These are phyloP conservation scores for Alnus glutinosa DNA, from an alignment of 306 rosid genomes.

Conservation along the genomic window DNA sequence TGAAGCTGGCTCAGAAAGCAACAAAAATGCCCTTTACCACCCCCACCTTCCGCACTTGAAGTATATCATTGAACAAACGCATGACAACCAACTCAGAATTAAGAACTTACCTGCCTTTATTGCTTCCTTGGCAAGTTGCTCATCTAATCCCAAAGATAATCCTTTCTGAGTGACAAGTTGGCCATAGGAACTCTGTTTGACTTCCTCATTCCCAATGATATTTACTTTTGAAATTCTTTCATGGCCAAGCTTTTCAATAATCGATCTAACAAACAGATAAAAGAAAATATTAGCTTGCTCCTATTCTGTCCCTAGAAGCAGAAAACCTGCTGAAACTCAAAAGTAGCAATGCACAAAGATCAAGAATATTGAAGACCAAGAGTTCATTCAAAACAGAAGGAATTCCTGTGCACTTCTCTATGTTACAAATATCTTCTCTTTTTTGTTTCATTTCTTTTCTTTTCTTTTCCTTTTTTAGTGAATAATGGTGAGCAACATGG, in stretches of 20 bases:
- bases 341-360: slow-evolving; percentile 15
- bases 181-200: slow-evolving; percentile 70
- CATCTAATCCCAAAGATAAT: slow-evolving; percentile 63
- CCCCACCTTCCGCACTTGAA: slow-evolving; percentile 26
- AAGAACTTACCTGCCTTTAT: slow-evolving; percentile 63
- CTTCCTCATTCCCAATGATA: slow-evolving; percentile 72
- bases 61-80: slow-evolving; percentile 23
- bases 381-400: slow-evolving; percentile 17
- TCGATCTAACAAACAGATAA: slow-evolving; percentile 42
- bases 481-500: not conserved
- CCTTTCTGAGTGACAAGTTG: slow-evolving; percentile 50
- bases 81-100: slow-evolving; percentile 26
- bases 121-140: slow-evolving; percentile 77
- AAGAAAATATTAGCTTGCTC: slow-evolving; percentile 34
- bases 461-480: not conserved
- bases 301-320: not conserved
- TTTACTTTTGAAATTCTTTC: slow-evolving; percentile 66
- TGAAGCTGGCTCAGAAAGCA: slow-evolving; percentile 54
- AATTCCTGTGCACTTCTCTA: not conserved
- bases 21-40: slow-evolving; percentile 37
- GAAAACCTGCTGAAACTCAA: slow-evolving; percentile 13
- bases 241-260: slow-evolving; percentile 72
- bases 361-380: slow-evolving; percentile 17
- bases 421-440: slow-evolving; percentile 6
- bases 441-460: not conserved